A percentile compares a stretch with the other conserved stretches of the same genome.
Conservation (phyloP, 805 yeast genomes). For the Saccharomycopsis sp. region DNA sequence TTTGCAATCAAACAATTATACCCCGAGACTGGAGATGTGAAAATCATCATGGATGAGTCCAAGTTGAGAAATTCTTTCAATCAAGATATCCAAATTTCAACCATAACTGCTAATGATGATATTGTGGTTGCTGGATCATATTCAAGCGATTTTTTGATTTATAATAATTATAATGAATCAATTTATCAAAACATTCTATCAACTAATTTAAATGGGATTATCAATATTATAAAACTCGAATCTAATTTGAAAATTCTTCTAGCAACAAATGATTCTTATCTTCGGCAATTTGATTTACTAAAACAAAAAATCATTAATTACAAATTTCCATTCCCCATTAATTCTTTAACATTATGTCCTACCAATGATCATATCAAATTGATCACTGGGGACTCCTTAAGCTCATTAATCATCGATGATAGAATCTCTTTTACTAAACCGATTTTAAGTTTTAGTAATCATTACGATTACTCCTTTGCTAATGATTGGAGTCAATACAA, state of each 20-base stretch:
- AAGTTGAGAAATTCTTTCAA: conserved; percentile 15
- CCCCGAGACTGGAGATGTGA: conserved; percentile 23
- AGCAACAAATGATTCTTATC: conserved; percentile 39
- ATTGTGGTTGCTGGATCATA: conserved; percentile 43
- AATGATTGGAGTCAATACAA: conserved; percentile 50
- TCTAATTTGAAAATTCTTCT: conserved; percentile 27
- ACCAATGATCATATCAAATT: conserved; percentile 29
- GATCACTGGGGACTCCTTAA: conserved; percentile 41
- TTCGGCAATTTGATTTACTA: conserved; percentile 32
- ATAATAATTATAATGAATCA: conserved; percentile 24
- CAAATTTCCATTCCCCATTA: conserved; percentile 38
- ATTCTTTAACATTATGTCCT: conserved; percentile 37
- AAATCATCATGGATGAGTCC: conserved; percentile 27
- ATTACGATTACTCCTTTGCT: conserved; percentile 45
- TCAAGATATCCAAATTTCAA: conserved; percentile 32
- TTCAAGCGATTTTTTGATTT: conserved; percentile 37
- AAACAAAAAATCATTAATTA: conserved; percentile 18
- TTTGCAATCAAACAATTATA: conserved; percentile 21
- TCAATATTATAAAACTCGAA: conserved; percentile 35
- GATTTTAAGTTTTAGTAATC: conserved; percentile 29
- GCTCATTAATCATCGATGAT: conserved; percentile 35
- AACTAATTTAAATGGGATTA: conserved; percentile 36
- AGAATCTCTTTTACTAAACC: conserved; percentile 22
- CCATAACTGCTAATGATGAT: conserved; percentile 33
- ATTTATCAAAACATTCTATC: conserved; percentile 32